These are phyloP conservation scores for Thelonectria blattea DNA, from an alignment of 2,329 filamentous ascomycete species.

Conservation along the genomic window DNA sequence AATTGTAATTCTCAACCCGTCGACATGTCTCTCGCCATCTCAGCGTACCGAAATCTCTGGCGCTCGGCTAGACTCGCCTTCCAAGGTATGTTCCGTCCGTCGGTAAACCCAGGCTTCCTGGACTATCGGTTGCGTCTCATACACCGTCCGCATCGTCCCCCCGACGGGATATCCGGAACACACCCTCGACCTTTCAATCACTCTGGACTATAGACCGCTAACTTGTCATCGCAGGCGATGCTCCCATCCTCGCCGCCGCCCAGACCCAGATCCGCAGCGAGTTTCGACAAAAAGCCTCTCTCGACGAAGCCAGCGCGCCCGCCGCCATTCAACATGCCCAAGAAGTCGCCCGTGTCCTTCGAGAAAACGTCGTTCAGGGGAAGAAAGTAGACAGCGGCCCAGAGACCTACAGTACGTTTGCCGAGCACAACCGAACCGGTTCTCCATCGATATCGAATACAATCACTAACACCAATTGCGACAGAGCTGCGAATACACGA, in stretches of 20 bases:
- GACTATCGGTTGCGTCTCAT: neutral
- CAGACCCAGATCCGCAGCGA: slow-evolving; percentile 72
- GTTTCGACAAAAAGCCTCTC: slow-evolving; percentile 71
- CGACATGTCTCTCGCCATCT: slow-evolving; percentile 63
- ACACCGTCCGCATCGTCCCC: neutral
- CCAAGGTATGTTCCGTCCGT: slow-evolving; percentile 61
- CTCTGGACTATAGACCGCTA: neutral
- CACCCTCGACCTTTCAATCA: neutral
- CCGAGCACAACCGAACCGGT: neutral
- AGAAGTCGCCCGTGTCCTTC: slow-evolving; percentile 79
- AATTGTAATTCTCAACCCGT: neutral
- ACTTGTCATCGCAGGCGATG: slow-evolving; percentile 66
- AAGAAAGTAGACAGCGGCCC: slow-evolving; percentile 50
- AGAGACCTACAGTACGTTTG: slow-evolving; percentile 65
- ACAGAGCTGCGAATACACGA: slow-evolving; percentile 87
- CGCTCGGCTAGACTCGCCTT: slow-evolving; percentile 86
- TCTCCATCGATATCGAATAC: neutral
- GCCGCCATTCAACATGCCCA: slow-evolving; percentile 78
- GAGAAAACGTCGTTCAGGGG: slow-evolving; percentile 90
- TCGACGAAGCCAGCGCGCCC: slow-evolving; percentile 62
- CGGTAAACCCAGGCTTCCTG: neutral
- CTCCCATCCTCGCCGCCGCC: slow-evolving; percentile 71
- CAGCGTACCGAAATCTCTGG: slow-evolving; percentile 81
- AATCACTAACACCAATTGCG: slow-evolving; percentile 4
- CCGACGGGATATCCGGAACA: neutral